Evolutionary conservation across 208 protist genomes (phyloP).

Genomic region (Crithidia fasciculata): DNA sequence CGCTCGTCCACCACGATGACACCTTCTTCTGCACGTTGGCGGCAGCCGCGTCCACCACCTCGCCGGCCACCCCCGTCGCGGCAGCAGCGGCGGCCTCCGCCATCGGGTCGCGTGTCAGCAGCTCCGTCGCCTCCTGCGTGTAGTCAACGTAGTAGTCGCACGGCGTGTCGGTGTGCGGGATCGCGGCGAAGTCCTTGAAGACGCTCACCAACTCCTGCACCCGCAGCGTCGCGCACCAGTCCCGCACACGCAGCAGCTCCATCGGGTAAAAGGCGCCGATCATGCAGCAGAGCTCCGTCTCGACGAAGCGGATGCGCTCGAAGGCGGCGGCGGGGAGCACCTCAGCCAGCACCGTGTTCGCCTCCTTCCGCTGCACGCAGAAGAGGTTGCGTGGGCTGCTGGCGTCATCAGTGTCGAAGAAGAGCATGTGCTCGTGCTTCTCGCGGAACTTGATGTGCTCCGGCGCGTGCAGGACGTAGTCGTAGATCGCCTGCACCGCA

Average conservation of each 20-base stretch:
- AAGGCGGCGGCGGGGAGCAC: slow-evolving; percentile 81
- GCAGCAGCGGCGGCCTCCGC: slow-evolving; percentile 16
- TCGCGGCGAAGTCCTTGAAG: slow-evolving; percentile 57
- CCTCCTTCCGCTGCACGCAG: slow-evolving; percentile 82
- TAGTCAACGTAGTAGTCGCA: slow-evolving; percentile 82
- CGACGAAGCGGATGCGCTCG: slow-evolving; percentile 82
- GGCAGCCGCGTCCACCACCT: slow-evolving; percentile 15
- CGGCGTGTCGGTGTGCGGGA: slow-evolving; percentile 68
- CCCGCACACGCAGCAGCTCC: slow-evolving; percentile 71
- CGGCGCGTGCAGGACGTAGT: slow-evolving; percentile 68
- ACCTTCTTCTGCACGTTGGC: slow-evolving; percentile 89
- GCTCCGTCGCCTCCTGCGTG: slow-evolving; percentile 63
- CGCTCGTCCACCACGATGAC: slow-evolving; percentile 85
- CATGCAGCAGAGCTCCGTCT: slow-evolving; percentile 71
- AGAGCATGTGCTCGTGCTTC: slow-evolving; percentile 75
- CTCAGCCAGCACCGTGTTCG: slow-evolving; percentile 75
- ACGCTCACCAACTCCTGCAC: slow-evolving; percentile 32
- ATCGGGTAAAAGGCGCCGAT: slow-evolving; percentile 63
- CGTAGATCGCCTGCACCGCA: slow-evolving; percentile 49
- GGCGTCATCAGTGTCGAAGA: slow-evolving; percentile 67
- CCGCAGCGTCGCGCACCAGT: slow-evolving; percentile 21
- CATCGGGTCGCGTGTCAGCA: slow-evolving; percentile 56
- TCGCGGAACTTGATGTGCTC: slow-evolving; percentile 83
- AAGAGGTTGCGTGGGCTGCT: slow-evolving; percentile 70
- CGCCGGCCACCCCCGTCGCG: background rate